A percentile compares a stretch with the other conserved stretches of the same genome.
These are phyloP conservation scores for Coemansia sp. DNA, from an alignment of 192 early-diverging fungal species.

Conservation along the genomic window DNA sequence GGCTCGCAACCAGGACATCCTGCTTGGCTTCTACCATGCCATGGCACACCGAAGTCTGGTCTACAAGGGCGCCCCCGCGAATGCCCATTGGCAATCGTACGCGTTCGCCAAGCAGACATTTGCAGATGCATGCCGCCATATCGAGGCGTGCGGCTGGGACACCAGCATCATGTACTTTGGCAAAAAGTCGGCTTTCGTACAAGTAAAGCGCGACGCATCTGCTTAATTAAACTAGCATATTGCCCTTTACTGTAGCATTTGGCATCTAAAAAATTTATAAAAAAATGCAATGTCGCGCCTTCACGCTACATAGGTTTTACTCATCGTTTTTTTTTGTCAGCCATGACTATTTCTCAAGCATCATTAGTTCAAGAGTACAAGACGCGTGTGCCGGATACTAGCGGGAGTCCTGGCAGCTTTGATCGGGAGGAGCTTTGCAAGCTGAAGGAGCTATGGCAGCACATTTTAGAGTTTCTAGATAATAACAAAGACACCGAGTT, in stretches of 20 bases:
- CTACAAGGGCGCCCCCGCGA: neutral
- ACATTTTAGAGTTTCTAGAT: conserved; percentile 27
- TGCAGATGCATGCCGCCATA: conserved; percentile 9
- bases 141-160: conserved; percentile 31
- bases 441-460: conserved; percentile 30
- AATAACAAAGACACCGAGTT: conserved; percentile 20
- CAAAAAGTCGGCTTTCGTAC: conserved; percentile 18
- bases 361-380: conserved; percentile 40
- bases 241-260: too few species aligned
- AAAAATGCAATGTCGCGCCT: neutral
- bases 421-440: conserved; percentile 30
- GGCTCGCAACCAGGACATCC: conserved; percentile 20
- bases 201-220: conserved; percentile 4
- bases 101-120: conserved; percentile 32
- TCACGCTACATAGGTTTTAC: too few species aligned
- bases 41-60: conserved; percentile 14
- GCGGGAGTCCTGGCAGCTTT: conserved; percentile 24
- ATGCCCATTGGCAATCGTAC: conserved; percentile 8
- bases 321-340: too few species aligned
- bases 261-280: too few species aligned
- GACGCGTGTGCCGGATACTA: conserved; percentile 8
- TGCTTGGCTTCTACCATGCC: conserved; percentile 34
- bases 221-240: neutral
- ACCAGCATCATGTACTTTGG: conserved; percentile 26
- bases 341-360: conserved; percentile 41